These are phyloP conservation scores for Gossypium stocksii DNA, from an alignment of 345 rosid species.

Conservation along the genomic window DNA sequence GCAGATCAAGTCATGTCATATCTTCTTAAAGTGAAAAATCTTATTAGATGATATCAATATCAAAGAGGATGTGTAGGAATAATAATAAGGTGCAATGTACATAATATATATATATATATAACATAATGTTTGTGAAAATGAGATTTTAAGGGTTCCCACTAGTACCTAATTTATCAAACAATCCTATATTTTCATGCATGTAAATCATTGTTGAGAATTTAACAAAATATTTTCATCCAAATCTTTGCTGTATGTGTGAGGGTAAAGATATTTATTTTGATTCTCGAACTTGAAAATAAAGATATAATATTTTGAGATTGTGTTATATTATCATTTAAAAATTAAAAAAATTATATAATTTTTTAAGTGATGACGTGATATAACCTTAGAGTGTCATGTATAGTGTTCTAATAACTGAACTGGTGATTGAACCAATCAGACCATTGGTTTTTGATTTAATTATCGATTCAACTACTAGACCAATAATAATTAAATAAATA, in stretches of 20 bases:
- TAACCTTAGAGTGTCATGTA: too few species aligned
- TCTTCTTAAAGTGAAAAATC: background rate
- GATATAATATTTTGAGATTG: rapidly evolving
- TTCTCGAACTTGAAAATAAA: too few species aligned
- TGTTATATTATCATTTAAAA: too few species aligned
- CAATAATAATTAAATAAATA: too few species aligned
- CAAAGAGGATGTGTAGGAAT: background rate
- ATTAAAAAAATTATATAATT: too few species aligned
- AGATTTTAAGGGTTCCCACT: background rate
- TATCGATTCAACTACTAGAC: too few species aligned
- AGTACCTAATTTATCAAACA: background rate
- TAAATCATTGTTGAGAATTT: background rate
- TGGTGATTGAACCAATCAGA: too few species aligned
- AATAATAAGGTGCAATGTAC: background rate
- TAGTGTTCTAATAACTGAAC: too few species aligned
- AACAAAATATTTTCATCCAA: too few species aligned
- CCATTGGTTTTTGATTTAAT: too few species aligned
- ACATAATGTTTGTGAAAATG: background rate
- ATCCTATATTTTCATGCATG: background rate
- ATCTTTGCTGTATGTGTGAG: background rate
- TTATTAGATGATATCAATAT: background rate
- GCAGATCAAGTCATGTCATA: background rate
- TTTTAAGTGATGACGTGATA: too few species aligned
- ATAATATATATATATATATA: background rate
- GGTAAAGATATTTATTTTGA: too few species aligned